These are phyloP conservation scores for Aspergillus carlsbadensis DNA, from an alignment of 495 filamentous ascomycete genomes.

Conservation along the genomic window DNA sequence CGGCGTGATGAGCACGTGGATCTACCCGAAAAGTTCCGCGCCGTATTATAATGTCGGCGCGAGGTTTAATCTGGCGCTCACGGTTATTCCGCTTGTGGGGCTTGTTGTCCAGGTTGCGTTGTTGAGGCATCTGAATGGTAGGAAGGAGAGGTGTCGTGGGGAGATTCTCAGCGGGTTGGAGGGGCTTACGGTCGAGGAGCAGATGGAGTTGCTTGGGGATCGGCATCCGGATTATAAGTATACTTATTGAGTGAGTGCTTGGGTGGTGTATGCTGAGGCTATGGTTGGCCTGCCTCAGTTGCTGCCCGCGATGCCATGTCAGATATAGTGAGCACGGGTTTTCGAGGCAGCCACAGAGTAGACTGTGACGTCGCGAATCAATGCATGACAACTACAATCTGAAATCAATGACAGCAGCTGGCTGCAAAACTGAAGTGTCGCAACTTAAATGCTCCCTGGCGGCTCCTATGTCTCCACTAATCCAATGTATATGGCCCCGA, in stretches of 20 bases:
- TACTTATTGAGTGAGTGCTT: slow-evolving; percentile 17
- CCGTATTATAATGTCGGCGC: slow-evolving; percentile 10
- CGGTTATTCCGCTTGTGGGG: slow-evolving; percentile 6
- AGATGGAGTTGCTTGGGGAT: slow-evolving; percentile 12
- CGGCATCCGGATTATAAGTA: slow-evolving; percentile 12
- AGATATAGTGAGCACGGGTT: no score
- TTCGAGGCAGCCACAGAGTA: no score
- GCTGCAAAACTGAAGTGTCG: no score
- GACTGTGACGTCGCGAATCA: no score
- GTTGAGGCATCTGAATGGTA: slow-evolving; percentile 2
- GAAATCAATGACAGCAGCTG: no score
- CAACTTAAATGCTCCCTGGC: no score
- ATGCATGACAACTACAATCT: no score
- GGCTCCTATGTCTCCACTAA: no score
- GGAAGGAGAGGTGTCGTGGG: neutral
- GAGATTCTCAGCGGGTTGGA: slow-evolving; percentile 9
- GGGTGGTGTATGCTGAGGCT: no score
- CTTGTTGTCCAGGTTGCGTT: slow-evolving; percentile 6
- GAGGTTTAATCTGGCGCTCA: slow-evolving; percentile 4
- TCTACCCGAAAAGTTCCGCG: slow-evolving; percentile 14
- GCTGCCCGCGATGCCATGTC: no score
- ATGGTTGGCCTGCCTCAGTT: no score
- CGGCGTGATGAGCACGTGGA: slow-evolving; percentile 16
- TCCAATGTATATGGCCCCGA: no score
- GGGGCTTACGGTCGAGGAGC: slow-evolving; percentile 10